These are phyloP conservation scores for Talaromyces sp. DNA, from an alignment of 2,329 filamentous ascomycete genomes.

Conservation along the genomic window DNA sequence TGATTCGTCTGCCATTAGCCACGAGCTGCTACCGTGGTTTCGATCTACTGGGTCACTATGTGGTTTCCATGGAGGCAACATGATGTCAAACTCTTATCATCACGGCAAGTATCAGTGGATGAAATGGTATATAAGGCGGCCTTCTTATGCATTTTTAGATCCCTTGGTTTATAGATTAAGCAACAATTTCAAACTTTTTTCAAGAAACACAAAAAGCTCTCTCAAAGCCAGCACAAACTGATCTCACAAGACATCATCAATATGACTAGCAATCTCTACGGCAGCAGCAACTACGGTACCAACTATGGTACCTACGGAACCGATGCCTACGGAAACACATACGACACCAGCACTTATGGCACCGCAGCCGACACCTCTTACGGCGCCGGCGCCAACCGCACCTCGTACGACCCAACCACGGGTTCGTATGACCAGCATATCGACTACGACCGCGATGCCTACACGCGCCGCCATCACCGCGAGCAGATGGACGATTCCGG, in stretches of 20 bases:
- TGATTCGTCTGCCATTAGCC: background rate
- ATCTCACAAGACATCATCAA: background rate
- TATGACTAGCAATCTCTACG: conserved; percentile 8
- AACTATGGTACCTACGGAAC: background rate
- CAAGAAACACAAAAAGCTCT: background rate
- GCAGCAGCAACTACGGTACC: conserved; percentile 1
- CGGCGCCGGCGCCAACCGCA: conserved; percentile 12
- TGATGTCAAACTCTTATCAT: conserved; percentile 13
- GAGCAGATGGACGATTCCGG: conserved; percentile 25
- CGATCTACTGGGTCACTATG: background rate
- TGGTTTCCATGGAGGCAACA: conserved; percentile 4
- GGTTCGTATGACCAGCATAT: conserved; percentile 30
- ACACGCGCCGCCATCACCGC: conserved; percentile 24
- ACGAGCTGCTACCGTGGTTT: background rate
- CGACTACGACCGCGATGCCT: conserved; percentile 23
- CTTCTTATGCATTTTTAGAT: background rate
- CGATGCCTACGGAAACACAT: conserved; percentile 2
- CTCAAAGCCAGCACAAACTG: background rate
- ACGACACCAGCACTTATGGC: background rate
- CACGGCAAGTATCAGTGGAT: background rate
- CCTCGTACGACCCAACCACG: conserved; percentile 15
- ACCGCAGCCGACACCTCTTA: conserved; percentile 3
- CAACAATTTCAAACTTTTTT: background rate
- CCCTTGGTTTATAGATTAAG: background rate
- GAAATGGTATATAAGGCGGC: conserved; percentile 4